These are phyloP conservation scores for Lonicera japonica DNA, from an alignment of 129 eudicot genomes.

Conservation along the genomic window DNA sequence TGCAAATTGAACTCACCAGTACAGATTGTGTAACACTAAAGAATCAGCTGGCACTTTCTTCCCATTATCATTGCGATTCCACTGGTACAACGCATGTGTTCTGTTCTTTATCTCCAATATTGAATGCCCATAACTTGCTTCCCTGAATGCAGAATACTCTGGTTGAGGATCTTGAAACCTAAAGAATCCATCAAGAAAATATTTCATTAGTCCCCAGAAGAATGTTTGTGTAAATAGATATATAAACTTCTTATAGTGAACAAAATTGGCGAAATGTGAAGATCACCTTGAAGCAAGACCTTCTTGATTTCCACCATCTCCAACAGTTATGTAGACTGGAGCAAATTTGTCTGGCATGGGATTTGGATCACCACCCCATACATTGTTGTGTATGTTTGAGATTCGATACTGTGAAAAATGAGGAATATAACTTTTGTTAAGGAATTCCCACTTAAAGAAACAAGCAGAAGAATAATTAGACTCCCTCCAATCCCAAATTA, in stretches of 20 bases:
- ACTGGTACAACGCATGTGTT: conserved; percentile 86
- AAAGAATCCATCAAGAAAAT: conserved; percentile 6
- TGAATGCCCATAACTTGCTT: conserved; percentile 93
- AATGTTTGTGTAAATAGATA: no score
- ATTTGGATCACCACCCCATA: conserved; percentile 39
- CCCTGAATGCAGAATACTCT: conserved; percentile 90
- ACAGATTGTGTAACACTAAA: conserved; percentile 60
- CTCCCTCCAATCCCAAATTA: background rate
- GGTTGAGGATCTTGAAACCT: conserved; percentile 89
- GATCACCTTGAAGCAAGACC: conserved; percentile 81
- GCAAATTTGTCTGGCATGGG: conserved; percentile 89
- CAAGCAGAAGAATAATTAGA: background rate
- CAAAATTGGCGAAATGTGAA: background rate
- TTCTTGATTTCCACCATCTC: conserved; percentile 98
- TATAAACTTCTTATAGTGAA: conserved; percentile 1
- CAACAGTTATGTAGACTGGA: conserved; percentile 89
- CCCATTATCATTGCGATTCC: conserved; percentile 96
- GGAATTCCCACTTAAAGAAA: background rate
- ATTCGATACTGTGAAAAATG: conserved; percentile 78
- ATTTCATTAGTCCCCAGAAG: background rate
- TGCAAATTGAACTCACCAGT: conserved; percentile 53
- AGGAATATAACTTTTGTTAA: background rate
- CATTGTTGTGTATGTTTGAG: conserved; percentile 57
- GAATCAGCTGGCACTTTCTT: conserved; percentile 66
- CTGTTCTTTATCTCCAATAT: conserved; percentile 75